Percentiles rank a stretch among this genome's conserved stretches.
Evolutionary conservation across 2,329 filamentous ascomycete species (phyloP).

Genomic region (Ceratocystis cacaofunesta): DNA sequence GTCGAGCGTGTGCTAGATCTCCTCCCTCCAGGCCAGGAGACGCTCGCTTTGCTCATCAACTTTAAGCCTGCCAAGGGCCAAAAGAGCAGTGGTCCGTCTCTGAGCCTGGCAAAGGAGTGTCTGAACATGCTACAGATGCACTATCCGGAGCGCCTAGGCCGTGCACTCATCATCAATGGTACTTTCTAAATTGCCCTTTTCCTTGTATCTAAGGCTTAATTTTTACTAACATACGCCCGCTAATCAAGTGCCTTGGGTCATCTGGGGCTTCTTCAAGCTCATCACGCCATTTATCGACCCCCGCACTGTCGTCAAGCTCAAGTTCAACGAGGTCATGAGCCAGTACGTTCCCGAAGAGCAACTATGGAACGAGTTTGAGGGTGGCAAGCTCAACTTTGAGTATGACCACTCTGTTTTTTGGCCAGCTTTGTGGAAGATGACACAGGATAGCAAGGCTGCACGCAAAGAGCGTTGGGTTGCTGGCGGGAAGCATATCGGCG

Average conservation of each 20-base stretch:
- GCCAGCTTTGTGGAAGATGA: constrained; percentile 65
- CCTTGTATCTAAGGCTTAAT: constrained; percentile 7
- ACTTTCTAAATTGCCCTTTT: constrained; percentile 23
- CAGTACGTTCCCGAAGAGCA: constrained; percentile 69
- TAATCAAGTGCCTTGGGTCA: constrained; percentile 65
- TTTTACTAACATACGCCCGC: constrained; percentile 3
- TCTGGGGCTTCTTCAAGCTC: constrained; percentile 88
- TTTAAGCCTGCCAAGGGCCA: constrained; percentile 68
- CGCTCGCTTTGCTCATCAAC: constrained; percentile 73
- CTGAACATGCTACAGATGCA: constrained; percentile 85
- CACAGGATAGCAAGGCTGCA: constrained; percentile 47
- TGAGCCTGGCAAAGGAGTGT: constrained; percentile 68
- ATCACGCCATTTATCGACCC: constrained; percentile 96
- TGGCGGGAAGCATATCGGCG: constrained; percentile 67
- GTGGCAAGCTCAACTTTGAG: constrained; percentile 71
- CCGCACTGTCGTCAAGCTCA: constrained; percentile 82
- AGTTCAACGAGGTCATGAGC: constrained; percentile 87
- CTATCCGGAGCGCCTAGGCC: constrained; percentile 83
- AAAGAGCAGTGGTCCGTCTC: constrained; percentile 55
- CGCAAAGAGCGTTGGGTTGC: constrained; percentile 59
- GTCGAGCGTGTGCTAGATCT: constrained; percentile 77
- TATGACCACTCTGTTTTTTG: constrained; percentile 86
- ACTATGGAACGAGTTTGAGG: constrained; percentile 59
- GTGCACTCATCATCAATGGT: constrained; percentile 82
- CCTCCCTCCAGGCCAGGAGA: constrained; percentile 78